phyloP scores from a whole-genome alignment of 2,329 filamentous ascomycete species.

The Verticillium nubilum region DNA sequence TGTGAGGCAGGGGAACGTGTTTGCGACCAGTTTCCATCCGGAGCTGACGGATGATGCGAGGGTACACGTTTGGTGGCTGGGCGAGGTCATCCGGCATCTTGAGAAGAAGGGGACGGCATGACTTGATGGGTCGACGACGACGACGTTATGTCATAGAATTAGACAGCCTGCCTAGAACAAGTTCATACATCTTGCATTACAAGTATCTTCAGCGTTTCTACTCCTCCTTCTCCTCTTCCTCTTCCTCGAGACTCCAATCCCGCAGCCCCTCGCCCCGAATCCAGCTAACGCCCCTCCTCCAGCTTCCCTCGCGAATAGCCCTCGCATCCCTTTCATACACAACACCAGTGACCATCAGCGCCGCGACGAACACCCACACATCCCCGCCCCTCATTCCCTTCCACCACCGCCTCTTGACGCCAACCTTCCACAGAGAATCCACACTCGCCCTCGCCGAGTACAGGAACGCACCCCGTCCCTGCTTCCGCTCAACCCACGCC shows the following conservation, averaged over 20 bases:
- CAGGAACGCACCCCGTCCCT: conserved; percentile 65
- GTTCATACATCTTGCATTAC: conserved; percentile 6
- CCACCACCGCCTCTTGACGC: conserved; percentile 88
- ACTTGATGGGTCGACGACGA: not conserved
- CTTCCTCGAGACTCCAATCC: conserved; percentile 56
- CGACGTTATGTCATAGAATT: not conserved
- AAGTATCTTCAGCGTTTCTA: conserved; percentile 18
- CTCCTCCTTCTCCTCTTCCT: conserved; percentile 37
- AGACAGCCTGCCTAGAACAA: not conserved
- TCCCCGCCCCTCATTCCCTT: conserved; percentile 76
- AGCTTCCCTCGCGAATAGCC: conserved; percentile 60
- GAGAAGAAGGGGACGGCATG: not conserved
- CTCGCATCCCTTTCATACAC: conserved; percentile 69
- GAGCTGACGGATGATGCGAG: conserved; percentile 83
- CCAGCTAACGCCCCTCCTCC: conserved; percentile 70
- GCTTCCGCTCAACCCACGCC: conserved; percentile 67
- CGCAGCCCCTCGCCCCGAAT: conserved; percentile 70
- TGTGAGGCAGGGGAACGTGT: conserved; percentile 83
- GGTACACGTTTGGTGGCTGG: conserved; percentile 92
- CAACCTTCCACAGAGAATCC: conserved; percentile 86
- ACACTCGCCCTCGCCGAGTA: conserved; percentile 75
- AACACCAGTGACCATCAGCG: conserved; percentile 70
- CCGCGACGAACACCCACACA: conserved; percentile 74
- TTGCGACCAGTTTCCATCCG: conserved; percentile 93
- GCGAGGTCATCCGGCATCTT: conserved; percentile 41